A percentile compares a stretch with the other conserved stretches of the same genome.
Evolutionary conservation across 495 filamentous ascomycete genomes (phyloP).

Genomic region (Astrothelium subdiscretum): DNA sequence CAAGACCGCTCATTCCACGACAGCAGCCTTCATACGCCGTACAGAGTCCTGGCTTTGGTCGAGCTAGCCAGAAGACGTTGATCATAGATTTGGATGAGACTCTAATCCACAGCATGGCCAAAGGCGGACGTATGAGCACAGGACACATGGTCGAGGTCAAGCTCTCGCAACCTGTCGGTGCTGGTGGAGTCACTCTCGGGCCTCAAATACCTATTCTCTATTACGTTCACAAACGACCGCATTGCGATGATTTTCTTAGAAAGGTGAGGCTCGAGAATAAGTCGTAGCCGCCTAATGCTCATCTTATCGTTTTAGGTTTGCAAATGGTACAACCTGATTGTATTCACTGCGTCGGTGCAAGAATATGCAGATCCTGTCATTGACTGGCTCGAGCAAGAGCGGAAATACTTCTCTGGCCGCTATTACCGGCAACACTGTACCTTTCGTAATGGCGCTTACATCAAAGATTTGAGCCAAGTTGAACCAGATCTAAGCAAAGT

Average conservation of each 20-base stretch:
- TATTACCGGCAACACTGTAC: conserved; percentile 97
- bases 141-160: conserved; percentile 99
- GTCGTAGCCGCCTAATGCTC: neutral
- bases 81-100: conserved; percentile 96
- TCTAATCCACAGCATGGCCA: conserved; percentile 91
- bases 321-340: conserved; percentile 97
- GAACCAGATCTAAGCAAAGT: conserved; percentile 94
- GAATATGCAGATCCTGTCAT: conserved; percentile 98
- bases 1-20: conserved; percentile 75
- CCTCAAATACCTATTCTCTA: conserved; percentile 95
- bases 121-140: conserved; percentile 87
- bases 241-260: conserved; percentile 93
- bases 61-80: conserved; percentile 66
- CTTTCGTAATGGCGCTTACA: conserved; percentile 85
- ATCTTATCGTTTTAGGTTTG: conserved; percentile 41
- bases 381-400: conserved; percentile 94
- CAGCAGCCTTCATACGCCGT: conserved; percentile 69
- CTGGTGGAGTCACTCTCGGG: conserved; percentile 36
- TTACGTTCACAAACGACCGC: conserved; percentile 94
- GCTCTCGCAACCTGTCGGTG: conserved; percentile 54
- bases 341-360: conserved; percentile 95
- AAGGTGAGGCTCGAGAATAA: conserved; percentile 41
- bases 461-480: conserved; percentile 92
- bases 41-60: conserved; percentile 29
- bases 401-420: conserved; percentile 83